Evolutionary conservation across 805 yeast species (phyloP).

Genomic region (Pichia kluyveri): DNA sequence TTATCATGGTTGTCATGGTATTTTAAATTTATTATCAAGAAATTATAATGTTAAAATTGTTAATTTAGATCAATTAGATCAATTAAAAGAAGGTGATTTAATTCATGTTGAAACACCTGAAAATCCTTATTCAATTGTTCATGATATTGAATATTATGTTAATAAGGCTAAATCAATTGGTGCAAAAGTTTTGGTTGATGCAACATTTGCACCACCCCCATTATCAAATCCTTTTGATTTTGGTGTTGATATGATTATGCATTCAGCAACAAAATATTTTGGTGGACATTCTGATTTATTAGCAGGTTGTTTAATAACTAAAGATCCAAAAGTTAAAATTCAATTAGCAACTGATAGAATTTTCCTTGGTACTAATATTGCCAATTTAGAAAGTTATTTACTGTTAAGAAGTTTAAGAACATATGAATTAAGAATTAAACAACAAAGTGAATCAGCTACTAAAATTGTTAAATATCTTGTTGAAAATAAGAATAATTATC

Average conservation of each 20-base stretch:
- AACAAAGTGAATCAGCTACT: conserved; percentile 57
- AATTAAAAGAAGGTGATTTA: conserved; percentile 53
- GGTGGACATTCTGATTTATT: conserved; percentile 94
- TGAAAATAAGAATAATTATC: conserved; percentile 38
- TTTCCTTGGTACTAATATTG: conserved; percentile 69
- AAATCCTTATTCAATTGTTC: conserved; percentile 68
- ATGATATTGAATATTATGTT: conserved; percentile 56
- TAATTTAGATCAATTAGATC: conserved; percentile 42
- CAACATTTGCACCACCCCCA: conserved; percentile 94
- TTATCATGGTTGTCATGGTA: conserved; percentile 78
- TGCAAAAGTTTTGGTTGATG: conserved; percentile 64
- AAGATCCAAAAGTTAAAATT: conserved; percentile 37
- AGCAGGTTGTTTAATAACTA: conserved; percentile 73
- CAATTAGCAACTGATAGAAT: conserved; percentile 54
- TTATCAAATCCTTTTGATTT: conserved; percentile 69
- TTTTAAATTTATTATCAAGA: conserved; percentile 53
- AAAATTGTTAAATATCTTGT: conserved; percentile 50
- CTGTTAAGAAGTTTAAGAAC: conserved; percentile 77
- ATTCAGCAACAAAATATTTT: conserved; percentile 87
- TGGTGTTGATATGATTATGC: conserved; percentile 86
- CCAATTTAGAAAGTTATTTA: conserved; percentile 66
- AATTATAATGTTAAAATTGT: conserved; percentile 47
- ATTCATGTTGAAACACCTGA: conserved; percentile 84
- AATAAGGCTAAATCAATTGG: conserved; percentile 69
- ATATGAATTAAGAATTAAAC: conserved; percentile 57